phyloP scores from a whole-genome alignment of 495 filamentous ascomycete species.

The Trichoderma reesei region DNA sequence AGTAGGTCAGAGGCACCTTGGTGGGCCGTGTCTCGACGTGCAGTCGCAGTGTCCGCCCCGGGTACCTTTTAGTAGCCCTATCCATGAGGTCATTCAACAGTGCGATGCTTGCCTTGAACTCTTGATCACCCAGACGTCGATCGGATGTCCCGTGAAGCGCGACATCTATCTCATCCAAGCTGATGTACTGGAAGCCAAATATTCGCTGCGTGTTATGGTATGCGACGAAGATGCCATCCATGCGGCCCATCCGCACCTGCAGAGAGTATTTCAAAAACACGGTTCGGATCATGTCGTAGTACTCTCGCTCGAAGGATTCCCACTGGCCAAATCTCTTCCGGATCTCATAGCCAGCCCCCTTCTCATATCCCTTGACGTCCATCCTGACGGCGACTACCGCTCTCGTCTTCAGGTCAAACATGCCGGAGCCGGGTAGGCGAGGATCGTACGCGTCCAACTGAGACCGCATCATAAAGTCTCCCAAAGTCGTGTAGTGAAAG shows the following conservation, averaged over 20 bases:
- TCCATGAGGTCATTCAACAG: constrained; percentile 71
- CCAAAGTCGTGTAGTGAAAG: constrained; percentile 78
- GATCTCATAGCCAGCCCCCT: constrained; percentile 85
- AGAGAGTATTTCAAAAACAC: constrained; percentile 96
- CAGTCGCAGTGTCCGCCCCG: constrained; percentile 65
- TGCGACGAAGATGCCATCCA: constrained; percentile 99
- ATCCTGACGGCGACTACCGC: constrained; percentile 87
- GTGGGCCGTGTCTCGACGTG: constrained; percentile 73
- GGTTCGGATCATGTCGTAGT: constrained; percentile 89
- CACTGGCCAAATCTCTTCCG: constrained; percentile 58
- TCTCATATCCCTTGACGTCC: constrained; percentile 59
- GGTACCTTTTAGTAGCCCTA: constrained; percentile 60
- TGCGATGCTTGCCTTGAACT: constrained; percentile 71
- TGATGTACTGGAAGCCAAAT: constrained; percentile 95
- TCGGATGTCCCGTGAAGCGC: constrained; percentile 66
- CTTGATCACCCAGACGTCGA: constrained; percentile 62
- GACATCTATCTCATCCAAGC: constrained; percentile 75
- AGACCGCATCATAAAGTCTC: constrained; percentile 92
- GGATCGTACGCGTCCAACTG: constrained; percentile 89
- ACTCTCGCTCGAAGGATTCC: constrained; percentile 91
- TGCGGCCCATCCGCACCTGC: constrained; percentile 90
- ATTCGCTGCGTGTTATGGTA: constrained; percentile 92
- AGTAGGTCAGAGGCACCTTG: constrained; percentile 61
- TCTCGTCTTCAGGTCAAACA: constrained; percentile 95
- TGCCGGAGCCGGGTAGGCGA: constrained; percentile 78